Evolutionary conservation across 106 monocot genomes (phyloP).

Genomic region (Apostasia ramifera): DNA sequence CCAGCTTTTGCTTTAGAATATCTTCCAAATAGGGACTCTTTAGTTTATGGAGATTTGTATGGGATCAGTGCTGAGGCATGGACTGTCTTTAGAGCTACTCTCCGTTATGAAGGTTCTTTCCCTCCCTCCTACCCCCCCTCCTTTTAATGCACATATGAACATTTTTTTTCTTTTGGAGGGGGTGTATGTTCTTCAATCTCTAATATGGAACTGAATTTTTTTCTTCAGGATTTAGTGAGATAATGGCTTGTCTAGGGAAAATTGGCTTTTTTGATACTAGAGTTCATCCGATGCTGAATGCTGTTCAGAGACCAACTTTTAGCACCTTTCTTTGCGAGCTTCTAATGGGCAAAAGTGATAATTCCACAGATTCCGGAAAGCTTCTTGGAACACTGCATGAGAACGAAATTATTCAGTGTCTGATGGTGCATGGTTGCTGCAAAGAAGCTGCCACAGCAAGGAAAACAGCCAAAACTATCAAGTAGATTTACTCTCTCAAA

Average conservation of each 20-base stretch:
- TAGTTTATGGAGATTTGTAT: slow-evolving; percentile 87
- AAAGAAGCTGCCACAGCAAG: slow-evolving; percentile 50
- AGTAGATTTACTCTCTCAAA: slow-evolving; percentile 16
- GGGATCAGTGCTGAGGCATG: slow-evolving; percentile 78
- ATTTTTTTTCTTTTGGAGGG: not conserved
- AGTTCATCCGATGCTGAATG: slow-evolving; percentile 59
- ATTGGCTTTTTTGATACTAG: slow-evolving; percentile 75
- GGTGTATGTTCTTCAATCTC: too few species aligned
- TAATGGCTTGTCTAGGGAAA: slow-evolving; percentile 83
- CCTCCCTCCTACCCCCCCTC: too few species aligned
- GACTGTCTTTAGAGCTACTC: slow-evolving; percentile 85
- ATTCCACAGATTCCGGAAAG: not conserved
- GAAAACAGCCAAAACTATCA: slow-evolving; percentile 69
- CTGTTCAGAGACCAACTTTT: slow-evolving; percentile 43
- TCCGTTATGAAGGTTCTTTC: slow-evolving; percentile 81
- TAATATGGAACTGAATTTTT: not conserved
- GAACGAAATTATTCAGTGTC: slow-evolving; percentile 38
- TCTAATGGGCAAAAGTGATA: slow-evolving; percentile 15
- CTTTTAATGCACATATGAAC: not conserved
- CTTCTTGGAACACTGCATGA: slow-evolving; percentile 19
- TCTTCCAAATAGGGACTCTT: slow-evolving; percentile 89
- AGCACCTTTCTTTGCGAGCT: slow-evolving; percentile 52
- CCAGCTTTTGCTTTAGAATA: slow-evolving; percentile 95
- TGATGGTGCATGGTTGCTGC: slow-evolving; percentile 51
- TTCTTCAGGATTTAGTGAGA: slow-evolving; percentile 76